These are phyloP conservation scores for Tephrocybe rancida DNA, from an alignment of 768 basidiomycete genomes.

Conservation along the genomic window DNA sequence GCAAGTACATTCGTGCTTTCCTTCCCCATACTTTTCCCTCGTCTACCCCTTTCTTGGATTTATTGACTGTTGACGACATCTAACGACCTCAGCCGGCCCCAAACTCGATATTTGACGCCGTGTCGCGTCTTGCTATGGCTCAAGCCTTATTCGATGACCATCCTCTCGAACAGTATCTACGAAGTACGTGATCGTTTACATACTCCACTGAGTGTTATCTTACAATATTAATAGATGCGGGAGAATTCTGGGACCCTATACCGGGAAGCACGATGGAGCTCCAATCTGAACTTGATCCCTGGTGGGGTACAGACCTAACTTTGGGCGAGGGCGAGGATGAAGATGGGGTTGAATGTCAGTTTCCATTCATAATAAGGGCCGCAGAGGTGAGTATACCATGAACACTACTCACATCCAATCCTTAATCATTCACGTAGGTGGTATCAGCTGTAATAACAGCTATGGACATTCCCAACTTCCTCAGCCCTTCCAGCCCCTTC, in stretches of 20 bases:
- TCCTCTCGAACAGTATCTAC: constrained; percentile 72
- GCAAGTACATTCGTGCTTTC: constrained; percentile 1
- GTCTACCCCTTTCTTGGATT: neutral
- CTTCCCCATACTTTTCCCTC: no score
- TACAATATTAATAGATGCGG: constrained; percentile 47
- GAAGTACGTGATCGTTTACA: constrained; percentile 44
- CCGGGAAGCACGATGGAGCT: constrained; percentile 53
- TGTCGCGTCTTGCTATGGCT: constrained; percentile 50
- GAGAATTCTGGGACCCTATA: constrained; percentile 57
- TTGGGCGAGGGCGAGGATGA: constrained; percentile 24
- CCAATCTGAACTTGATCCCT: constrained; percentile 39
- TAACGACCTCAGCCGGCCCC: constrained; percentile 14
- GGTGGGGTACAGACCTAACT: constrained; percentile 22
- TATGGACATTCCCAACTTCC: constrained; percentile 27
- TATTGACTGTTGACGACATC: constrained; percentile 13
- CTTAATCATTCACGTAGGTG: constrained; percentile 29
- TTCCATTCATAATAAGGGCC: constrained; percentile 34
- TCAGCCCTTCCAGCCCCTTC: constrained; percentile 49
- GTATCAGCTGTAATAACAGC: constrained; percentile 39
- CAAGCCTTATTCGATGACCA: constrained; percentile 79
- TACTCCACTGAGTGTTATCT: neutral
- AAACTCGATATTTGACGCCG: neutral
- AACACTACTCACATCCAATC: neutral
- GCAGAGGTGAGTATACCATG: constrained; percentile 38
- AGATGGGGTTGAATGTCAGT: constrained; percentile 36